Conservation (phyloP, 2,329 filamentous ascomycete species). For the Chalaropsis ovoidea region DNA sequence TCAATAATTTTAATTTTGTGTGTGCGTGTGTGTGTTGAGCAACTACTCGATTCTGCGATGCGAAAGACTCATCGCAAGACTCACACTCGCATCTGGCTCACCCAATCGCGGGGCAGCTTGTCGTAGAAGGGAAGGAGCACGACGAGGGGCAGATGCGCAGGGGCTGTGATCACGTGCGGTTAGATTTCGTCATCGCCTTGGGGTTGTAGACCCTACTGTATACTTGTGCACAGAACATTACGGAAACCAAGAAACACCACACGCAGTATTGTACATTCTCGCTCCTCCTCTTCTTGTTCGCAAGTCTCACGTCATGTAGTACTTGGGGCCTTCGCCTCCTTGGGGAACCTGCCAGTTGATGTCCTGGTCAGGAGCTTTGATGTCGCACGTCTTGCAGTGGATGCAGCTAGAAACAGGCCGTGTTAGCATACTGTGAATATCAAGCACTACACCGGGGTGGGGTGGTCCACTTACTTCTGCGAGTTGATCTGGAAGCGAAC, state of each 20-base stretch:
- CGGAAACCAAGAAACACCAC: background rate
- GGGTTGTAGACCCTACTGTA: background rate
- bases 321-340: conserved; percentile 69
- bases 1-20: background rate
- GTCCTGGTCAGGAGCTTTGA: conserved; percentile 92
- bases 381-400: conserved; percentile 99
- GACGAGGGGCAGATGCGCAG: background rate
- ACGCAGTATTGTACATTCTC: background rate
- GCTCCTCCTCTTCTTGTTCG: background rate
- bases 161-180: background rate
- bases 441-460: background rate
- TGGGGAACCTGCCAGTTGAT: conserved; percentile 97
- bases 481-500: conserved; percentile 96
- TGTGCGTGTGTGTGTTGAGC: background rate
- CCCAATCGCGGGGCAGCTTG: conserved; percentile 8
- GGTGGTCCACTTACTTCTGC: conserved; percentile 70
- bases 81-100: background rate
- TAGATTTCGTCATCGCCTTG: background rate
- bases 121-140: background rate
- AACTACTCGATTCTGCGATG: background rate
- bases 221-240: background rate
- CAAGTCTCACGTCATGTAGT: conserved; percentile 50
- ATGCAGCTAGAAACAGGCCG: conserved; percentile 61
- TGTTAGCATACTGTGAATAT: conserved; percentile 19
- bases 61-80: conserved; percentile 12